Base-by-base conservation (phyloP, 2,329 filamentous ascomycete species). In the Aspergillus fructus region DNA sequence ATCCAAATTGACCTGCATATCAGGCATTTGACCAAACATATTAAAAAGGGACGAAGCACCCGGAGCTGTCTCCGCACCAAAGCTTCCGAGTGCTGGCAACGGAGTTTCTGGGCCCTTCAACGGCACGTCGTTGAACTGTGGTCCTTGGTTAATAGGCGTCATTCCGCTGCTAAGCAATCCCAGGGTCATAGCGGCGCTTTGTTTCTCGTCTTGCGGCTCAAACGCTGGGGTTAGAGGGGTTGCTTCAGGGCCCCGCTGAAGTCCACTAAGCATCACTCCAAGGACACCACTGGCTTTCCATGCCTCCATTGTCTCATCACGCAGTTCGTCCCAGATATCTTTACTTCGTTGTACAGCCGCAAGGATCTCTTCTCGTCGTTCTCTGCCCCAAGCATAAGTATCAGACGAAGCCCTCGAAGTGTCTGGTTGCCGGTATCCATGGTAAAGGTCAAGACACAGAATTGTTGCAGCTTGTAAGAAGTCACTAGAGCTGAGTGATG, bases 381-480 rank as follows among this genome's bases (percentile, higher is more conserved):
- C 79, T 27, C 70, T 72, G 48, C 74, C 78, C 61, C 81, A 84
- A 13, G 77, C 79, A 62, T 76, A 78, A 4, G 71, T 68, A 57
- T 78, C 76, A 30, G 68, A 72, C 2, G 74, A 73, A 27, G 67
- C 65, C 49, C 66, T 69, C 37, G 69, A 70, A 4, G 70, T 64
- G 24, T 64, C 63, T 27, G 71, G 70, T 15, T 73, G 57, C 56
- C 76, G 74, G 39, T 71, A 60, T 6, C 71, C 71, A 53, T 89
- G 88, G 68, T 94, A 90, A 1, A 96, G 81, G 67, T 97, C 93
- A 27, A 96, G 81, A 53, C 87, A 87, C 4, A 97, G 82, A 45
- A 96, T 84, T 83, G 94, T 96, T 4, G 90, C 90, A 2, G 91
- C 90, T 12, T 96, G 81, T 6, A 96, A 79, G 71, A 96, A 96